phyloP scores from a whole-genome alignment of 1,139 yeast genomes.

The Suhomyces bribrorum region DNA sequence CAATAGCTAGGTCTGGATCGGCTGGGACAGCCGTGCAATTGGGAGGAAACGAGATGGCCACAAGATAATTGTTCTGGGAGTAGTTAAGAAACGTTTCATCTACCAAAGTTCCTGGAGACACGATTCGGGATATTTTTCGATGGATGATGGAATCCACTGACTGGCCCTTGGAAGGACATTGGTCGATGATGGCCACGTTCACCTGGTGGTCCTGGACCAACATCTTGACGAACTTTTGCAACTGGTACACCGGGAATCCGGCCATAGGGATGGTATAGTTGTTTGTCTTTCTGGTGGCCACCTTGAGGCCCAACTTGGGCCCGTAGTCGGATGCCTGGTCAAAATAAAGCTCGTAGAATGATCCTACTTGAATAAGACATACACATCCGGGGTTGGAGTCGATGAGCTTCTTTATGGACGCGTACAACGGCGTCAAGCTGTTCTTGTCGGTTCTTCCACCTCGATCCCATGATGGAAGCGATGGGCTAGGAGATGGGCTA shows the following conservation, averaged over 20 bases:
- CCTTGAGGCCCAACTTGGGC: conserved; percentile 62
- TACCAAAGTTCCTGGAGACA: conserved; percentile 90
- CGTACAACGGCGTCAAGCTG: conserved; percentile 39
- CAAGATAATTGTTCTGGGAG: conserved; percentile 67
- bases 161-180: conserved; percentile 37
- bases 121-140: conserved; percentile 74
- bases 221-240: conserved; percentile 71
- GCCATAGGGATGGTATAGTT: conserved; percentile 73
- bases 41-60: conserved; percentile 63
- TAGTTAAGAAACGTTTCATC: conserved; percentile 83
- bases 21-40: conserved; percentile 43
- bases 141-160: conserved; percentile 43
- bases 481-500: too few relatives aligned
- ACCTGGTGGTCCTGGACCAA: conserved; percentile 68
- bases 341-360: conserved; percentile 86
- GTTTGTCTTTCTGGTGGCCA: conserved; percentile 42
- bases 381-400: conserved; percentile 65
- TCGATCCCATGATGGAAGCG: conserved; percentile 36
- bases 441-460: conserved; percentile 39
- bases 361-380: conserved; percentile 82
- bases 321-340: conserved; percentile 82
- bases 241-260: conserved; percentile 78
- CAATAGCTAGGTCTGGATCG: conserved; percentile 55
- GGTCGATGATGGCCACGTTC: conserved; percentile 83
- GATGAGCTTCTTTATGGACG: conserved; percentile 36